phyloP scores from a whole-genome alignment of 106 monocot species.

The Apostasia shenzhenica region DNA sequence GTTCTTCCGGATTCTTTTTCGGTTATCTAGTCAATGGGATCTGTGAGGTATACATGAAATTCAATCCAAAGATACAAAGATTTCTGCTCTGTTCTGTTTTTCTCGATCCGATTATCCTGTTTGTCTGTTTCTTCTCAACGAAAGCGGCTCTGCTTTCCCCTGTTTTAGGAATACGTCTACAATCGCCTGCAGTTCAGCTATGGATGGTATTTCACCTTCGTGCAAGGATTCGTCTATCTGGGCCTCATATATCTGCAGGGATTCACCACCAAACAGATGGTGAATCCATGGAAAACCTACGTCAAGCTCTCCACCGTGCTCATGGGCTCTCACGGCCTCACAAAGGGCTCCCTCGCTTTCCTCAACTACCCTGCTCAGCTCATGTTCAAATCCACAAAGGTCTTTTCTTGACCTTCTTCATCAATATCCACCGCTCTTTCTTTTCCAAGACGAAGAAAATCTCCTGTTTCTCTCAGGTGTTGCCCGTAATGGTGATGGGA shows the following conservation, averaged over 20 bases:
- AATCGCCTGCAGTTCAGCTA: conserved; percentile 88
- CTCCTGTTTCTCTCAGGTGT: conserved; percentile 32
- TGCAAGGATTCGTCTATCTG: conserved; percentile 87
- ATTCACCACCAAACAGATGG: conserved; percentile 79
- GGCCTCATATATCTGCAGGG: conserved; percentile 66
- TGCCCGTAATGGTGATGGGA: conserved; percentile 97
- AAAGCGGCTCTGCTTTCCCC: background rate
- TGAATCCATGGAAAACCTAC: conserved; percentile 88
- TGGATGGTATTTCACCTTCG: conserved; percentile 98
- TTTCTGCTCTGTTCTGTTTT: background rate
- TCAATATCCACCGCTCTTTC: no score
- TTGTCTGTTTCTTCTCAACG: background rate
- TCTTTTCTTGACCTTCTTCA: conserved; percentile 1
- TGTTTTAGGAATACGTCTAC: conserved; percentile 91
- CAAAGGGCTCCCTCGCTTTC: conserved; percentile 89
- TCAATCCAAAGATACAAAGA: conserved; percentile 1
- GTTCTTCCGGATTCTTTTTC: conserved; percentile 93
- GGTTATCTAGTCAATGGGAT: conserved; percentile 95
- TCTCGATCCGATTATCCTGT: background rate
- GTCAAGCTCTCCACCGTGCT: conserved; percentile 80
- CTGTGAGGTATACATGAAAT: conserved; percentile 53
- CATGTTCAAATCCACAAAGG: conserved; percentile 99
- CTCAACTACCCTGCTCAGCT: conserved; percentile 95
- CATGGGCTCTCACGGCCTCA: conserved; percentile 92
- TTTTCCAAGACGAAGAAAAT: no score